Percentiles rank a stretch among this genome's conserved stretches.
Conservation (phyloP, 78 protist genomes). For the Polysphondylium violaceum region DNA sequence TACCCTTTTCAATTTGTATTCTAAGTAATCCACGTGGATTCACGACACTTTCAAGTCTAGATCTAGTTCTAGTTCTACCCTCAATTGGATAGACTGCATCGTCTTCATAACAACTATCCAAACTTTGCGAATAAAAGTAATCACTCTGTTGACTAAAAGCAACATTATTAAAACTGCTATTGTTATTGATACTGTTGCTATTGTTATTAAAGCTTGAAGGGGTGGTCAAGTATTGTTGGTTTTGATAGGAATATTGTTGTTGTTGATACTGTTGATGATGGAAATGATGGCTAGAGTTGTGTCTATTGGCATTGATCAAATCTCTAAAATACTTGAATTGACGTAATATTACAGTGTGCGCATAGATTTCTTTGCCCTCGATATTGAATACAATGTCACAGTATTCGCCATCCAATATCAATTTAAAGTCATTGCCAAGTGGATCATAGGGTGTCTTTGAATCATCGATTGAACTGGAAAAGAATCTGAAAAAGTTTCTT, state of each 20-base stretch:
- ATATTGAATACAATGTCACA: slow-evolving; percentile 54
- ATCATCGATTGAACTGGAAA: slow-evolving; percentile 7
- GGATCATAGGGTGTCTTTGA: slow-evolving; percentile 69
- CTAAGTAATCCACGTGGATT: slow-evolving; percentile 32
- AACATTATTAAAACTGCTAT: slow-evolving; percentile 4
- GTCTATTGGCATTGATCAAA: not conserved
- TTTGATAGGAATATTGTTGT: too few species aligned
- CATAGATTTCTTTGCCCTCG: slow-evolving; percentile 62
- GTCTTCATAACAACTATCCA: not conserved
- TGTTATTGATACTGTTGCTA: not conserved
- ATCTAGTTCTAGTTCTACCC: slow-evolving; percentile 36
- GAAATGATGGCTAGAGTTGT: not conserved
- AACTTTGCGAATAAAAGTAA: too few species aligned
- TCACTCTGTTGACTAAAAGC: not conserved
- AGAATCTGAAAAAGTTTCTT: slow-evolving; percentile 2
- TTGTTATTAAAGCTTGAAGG: slow-evolving; percentile 1
- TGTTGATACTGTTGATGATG: not conserved
- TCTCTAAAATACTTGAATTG: slow-evolving; percentile 60
- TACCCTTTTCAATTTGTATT: slow-evolving; percentile 64
- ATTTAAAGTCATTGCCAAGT: slow-evolving; percentile 50
- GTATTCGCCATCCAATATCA: slow-evolving; percentile 58
- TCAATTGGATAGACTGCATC: not conserved
- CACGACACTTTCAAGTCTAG: slow-evolving; percentile 58
- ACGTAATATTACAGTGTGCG: slow-evolving; percentile 40
- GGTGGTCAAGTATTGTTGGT: not conserved